Evolutionary conservation across 495 filamentous ascomycete species (phyloP).

Genomic region (Talaromyces liani): DNA sequence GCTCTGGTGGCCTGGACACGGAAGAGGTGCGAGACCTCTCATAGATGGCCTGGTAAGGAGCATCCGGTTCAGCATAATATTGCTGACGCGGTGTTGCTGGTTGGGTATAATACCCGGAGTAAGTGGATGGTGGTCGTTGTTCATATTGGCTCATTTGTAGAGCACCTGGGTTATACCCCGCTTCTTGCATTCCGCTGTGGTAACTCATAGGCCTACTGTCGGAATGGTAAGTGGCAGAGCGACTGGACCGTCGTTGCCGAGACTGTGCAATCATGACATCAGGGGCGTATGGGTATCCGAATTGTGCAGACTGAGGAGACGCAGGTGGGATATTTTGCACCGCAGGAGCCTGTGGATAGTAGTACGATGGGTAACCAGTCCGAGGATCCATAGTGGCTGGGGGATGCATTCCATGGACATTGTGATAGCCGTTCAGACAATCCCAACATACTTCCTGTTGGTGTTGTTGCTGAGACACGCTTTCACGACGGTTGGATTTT

Average conservation of each 20-base stretch:
- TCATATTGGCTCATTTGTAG: slow-evolving; percentile 22
- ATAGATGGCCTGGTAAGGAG: slow-evolving; percentile 7
- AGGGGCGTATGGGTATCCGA: slow-evolving; percentile 9
- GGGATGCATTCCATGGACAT: slow-evolving; percentile 18
- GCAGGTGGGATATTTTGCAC: slow-evolving; percentile 25
- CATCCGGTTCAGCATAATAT: slow-evolving; percentile 21
- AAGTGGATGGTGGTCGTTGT: slow-evolving; percentile 30
- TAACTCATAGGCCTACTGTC: slow-evolving; percentile 35
- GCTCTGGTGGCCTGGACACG: slow-evolving; percentile 25
- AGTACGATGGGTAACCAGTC: slow-evolving; percentile 19
- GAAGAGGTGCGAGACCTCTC: slow-evolving; percentile 27
- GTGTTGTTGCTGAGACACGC: slow-evolving; percentile 16
- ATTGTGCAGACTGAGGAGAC: slow-evolving; percentile 19
- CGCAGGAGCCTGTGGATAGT: slow-evolving; percentile 18
- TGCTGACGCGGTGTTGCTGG: slow-evolving; percentile 16
- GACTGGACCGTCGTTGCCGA: slow-evolving; percentile 18
- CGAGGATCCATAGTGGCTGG: slow-evolving; percentile 20
- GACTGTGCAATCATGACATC: slow-evolving; percentile 24
- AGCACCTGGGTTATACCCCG: slow-evolving; percentile 25
- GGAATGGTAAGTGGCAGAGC: slow-evolving; percentile 28
- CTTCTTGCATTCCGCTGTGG: slow-evolving; percentile 30
- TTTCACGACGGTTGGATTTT: slow-evolving; percentile 29
- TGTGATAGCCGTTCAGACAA: slow-evolving; percentile 24
- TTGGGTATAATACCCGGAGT: slow-evolving; percentile 27
- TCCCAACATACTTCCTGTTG: slow-evolving; percentile 25